phyloP scores from a whole-genome alignment of 345 rosid genomes.

The Bretschneidera sinensis region DNA sequence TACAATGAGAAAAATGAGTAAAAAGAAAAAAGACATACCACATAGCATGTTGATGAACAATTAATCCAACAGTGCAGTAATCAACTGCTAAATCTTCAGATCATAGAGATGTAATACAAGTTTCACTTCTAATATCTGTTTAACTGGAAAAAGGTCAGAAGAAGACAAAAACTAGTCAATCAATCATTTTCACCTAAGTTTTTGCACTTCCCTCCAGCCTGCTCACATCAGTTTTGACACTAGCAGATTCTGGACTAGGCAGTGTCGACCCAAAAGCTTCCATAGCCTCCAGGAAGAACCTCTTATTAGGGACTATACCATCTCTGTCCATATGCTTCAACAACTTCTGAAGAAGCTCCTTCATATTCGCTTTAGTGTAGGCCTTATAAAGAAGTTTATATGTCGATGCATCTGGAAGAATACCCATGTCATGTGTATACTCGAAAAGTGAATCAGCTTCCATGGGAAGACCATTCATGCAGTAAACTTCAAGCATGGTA shows the following conservation, averaged over 20 bases:
- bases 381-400: constrained; percentile 87
- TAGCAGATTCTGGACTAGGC: constrained; percentile 32
- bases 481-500: constrained; percentile 79
- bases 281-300: constrained; percentile 79
- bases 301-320: constrained; percentile 76
- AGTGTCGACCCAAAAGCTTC: constrained; percentile 50
- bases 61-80: background rate
- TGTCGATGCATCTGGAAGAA: constrained; percentile 55
- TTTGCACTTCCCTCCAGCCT: constrained; percentile 19
- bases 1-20: no score
- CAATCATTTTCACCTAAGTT: constrained; percentile 13
- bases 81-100: background rate
- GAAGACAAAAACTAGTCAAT: background rate
- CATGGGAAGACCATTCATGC: constrained; percentile 56
- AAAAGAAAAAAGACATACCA: background rate
- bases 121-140: background rate
- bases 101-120: background rate
- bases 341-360: constrained; percentile 62
- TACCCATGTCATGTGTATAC: constrained; percentile 31
- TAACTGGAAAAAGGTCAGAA: background rate
- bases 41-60: background rate
- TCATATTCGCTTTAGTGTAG: constrained; percentile 67
- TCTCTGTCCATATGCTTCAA: constrained; percentile 68
- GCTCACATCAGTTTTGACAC: constrained; percentile 15
- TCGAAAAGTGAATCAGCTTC: constrained; percentile 71